Evolutionary conservation across 1,139 yeast genomes (phyloP).

Genomic region (Suhomyces wounanorum): DNA sequence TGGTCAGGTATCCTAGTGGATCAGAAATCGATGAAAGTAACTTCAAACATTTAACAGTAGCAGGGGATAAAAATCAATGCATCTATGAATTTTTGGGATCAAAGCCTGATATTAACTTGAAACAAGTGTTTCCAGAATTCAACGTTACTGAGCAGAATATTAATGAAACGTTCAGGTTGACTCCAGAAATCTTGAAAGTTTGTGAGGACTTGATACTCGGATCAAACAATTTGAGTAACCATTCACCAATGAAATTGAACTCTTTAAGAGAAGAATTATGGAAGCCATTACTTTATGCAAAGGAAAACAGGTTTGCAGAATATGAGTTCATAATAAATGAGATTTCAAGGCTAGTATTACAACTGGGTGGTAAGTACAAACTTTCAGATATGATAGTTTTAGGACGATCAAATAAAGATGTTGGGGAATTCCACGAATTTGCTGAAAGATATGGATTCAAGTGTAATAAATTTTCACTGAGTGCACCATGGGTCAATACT

Average conservation of each 20-base stretch:
- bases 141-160: slow-evolving; percentile 33
- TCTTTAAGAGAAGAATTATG: slow-evolving; percentile 26
- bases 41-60: slow-evolving; percentile 57
- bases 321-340: slow-evolving; percentile 46
- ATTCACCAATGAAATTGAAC: background rate
- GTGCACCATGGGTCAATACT: slow-evolving; percentile 56
- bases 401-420: slow-evolving; percentile 55
- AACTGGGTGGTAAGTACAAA: slow-evolving; percentile 48
- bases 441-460: slow-evolving; percentile 46
- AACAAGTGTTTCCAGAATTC: slow-evolving; percentile 27
- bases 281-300: slow-evolving; percentile 33
- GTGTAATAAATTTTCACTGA: slow-evolving; percentile 45
- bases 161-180: slow-evolving; percentile 56
- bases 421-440: slow-evolving; percentile 43
- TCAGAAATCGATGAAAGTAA: slow-evolving; percentile 10
- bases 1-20: slow-evolving; percentile 34
- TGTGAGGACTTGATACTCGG: slow-evolving; percentile 31
- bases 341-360: slow-evolving; percentile 42
- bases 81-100: slow-evolving; percentile 69
- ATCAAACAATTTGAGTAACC: slow-evolving; percentile 11
- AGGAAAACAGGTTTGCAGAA: slow-evolving; percentile 33
- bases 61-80: slow-evolving; percentile 76
- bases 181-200: slow-evolving; percentile 54
- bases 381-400: slow-evolving; percentile 58
- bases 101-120: slow-evolving; percentile 31